Evolutionary conservation across 768 basidiomycete genomes (phyloP), one percentile per base, ranked within the genome.

Genomic region (Exidia glandulosa): DNA sequence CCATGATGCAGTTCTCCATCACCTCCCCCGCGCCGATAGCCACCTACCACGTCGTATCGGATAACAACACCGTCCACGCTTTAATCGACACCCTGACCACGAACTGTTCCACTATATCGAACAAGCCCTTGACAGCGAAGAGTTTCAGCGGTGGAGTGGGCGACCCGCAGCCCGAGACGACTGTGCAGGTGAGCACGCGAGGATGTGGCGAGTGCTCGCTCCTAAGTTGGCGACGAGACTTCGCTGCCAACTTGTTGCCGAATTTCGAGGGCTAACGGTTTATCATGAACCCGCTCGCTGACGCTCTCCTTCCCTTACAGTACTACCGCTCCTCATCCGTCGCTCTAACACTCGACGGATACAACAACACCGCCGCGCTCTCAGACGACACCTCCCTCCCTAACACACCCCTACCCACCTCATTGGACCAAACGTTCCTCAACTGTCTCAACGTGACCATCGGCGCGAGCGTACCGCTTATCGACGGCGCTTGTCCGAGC

Each of bases 321-420:
- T 88, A 87, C 68, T 88, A 83, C 65, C 82, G 86, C 32, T 80
- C 83, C 2, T 84, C 83, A 65, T 84, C 79, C 50, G 76, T 85
- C 36, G 80, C 78, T 2, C 73, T 87, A 29, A 78, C 83, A 1
- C 72, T 87, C 2, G 81, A 87, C 58, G 81, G 81, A 0, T 87
- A 87, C 66, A 86, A 87, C 65, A 79, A 87, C 62, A 82, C 83
- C 0, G 81, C 76, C 5, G 78, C 73, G 2, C 69, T 81, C 29
- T 70, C 68, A 1, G 64, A 61, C 31, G 72, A 81, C 25, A 68
- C 74, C 7, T 78, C 73, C 31, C 62, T 69, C 0, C 69, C 79
- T 0, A 74, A 81, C 59, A 73, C 78, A 0, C 76, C 83, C 0
- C 72, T 88, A 1, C 85, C 85, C 1, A 67, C 69, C 2, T 73